Conservation (phyloP, 2,329 filamentous ascomycete genomes). For the Madurella fahalii region DNA sequence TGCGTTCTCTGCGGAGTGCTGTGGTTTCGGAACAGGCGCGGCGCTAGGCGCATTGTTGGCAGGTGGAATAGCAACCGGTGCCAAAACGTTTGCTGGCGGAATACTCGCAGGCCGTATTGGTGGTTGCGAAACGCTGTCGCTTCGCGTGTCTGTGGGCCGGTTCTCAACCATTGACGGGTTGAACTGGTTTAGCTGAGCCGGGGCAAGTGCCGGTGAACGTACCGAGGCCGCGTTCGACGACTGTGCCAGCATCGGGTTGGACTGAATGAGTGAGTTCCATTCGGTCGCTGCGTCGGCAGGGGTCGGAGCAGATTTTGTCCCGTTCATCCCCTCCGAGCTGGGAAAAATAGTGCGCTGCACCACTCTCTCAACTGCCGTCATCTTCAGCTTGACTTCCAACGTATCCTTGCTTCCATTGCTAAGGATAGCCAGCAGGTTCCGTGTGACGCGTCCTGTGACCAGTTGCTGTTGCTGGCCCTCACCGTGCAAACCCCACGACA, state of each 20-base stretch:
- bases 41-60: slow-evolving; percentile 8
- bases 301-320: slow-evolving; percentile 34
- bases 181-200: slow-evolving; percentile 20
- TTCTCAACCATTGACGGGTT: slow-evolving; percentile 12
- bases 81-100: slow-evolving; percentile 12
- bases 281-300: slow-evolving; percentile 59
- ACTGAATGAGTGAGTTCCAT: slow-evolving; percentile 74
- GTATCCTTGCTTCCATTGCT: slow-evolving; percentile 80
- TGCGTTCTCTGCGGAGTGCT: slow-evolving; percentile 19
- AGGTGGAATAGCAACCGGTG: slow-evolving; percentile 7
- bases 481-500: slow-evolving; percentile 73
- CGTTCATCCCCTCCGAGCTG: slow-evolving; percentile 22
- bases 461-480: slow-evolving; percentile 58
- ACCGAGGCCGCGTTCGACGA: slow-evolving; percentile 32
- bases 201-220: slow-evolving; percentile 34
- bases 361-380: slow-evolving; percentile 69
- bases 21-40: slow-evolving; percentile 19
- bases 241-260: slow-evolving; percentile 55
- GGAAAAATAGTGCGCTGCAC: slow-evolving; percentile 30
- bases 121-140: slow-evolving; percentile 17
- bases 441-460: slow-evolving; percentile 86
- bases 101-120: slow-evolving; percentile 20
- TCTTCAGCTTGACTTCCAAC: slow-evolving; percentile 84
- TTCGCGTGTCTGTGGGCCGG: slow-evolving; percentile 16
- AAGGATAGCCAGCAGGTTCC: slow-evolving; percentile 80